Evolutionary conservation across 139 green algal genomes (phyloP).

Genomic region (Haematococcus sp.): DNA sequence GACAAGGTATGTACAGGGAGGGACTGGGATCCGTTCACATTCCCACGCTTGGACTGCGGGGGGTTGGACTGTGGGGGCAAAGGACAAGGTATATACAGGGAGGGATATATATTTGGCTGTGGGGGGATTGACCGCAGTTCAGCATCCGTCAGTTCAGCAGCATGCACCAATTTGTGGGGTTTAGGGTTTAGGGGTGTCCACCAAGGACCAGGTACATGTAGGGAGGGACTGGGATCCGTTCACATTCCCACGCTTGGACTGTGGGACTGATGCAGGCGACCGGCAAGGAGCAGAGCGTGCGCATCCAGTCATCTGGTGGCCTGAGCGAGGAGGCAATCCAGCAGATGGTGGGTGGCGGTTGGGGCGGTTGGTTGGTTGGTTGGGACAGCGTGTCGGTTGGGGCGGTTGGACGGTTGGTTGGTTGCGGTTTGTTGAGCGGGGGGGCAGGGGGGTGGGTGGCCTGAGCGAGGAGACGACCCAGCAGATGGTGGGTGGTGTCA

Average conservation of each 20-base stretch:
- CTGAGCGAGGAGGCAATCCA: slow-evolving; percentile 92
- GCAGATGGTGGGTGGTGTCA: slow-evolving; percentile 66
- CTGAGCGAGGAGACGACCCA: background rate
- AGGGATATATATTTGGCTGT: too few relatives aligned
- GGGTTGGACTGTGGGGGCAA: background rate
- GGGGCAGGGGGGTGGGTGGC: background rate
- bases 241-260: background rate
- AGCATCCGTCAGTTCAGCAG: slow-evolving; percentile 93
- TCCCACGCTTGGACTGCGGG: background rate
- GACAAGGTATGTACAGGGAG: slow-evolving; percentile 46
- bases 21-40: too few relatives aligned
- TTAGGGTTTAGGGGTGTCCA: slow-evolving; percentile 90
- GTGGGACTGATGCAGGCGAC: slow-evolving; percentile 14
- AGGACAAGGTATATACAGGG: too few relatives aligned
- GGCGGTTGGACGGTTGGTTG: too few relatives aligned
- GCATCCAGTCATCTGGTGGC: slow-evolving; percentile 80
- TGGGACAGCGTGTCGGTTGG: too few relatives aligned
- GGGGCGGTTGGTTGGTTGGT: too few relatives aligned
- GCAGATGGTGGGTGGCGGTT: slow-evolving; percentile 79
- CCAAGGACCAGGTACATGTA: slow-evolving; percentile 46
- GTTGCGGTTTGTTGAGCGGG: too few relatives aligned
- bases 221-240: too few relatives aligned
- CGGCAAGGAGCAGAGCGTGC: slow-evolving; percentile 94
- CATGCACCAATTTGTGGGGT: too few relatives aligned
- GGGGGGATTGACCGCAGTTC: too few relatives aligned